phyloP scores from a whole-genome alignment of 805 yeast genomes.

The Starmerella etchellsii region DNA sequence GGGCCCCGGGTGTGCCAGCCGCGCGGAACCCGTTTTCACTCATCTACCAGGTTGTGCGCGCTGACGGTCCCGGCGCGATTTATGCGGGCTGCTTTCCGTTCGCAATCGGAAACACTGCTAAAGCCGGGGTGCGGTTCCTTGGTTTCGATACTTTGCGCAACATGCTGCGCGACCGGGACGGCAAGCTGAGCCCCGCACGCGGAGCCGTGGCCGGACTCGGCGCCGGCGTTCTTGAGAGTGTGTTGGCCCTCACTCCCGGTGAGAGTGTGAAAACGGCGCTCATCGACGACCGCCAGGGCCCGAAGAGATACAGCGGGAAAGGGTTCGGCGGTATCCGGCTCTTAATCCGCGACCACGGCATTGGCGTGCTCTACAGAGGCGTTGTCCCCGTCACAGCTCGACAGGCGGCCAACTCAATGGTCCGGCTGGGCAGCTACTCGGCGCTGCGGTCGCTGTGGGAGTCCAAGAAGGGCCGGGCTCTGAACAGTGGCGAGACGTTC shows the following conservation, averaged over 20 bases:
- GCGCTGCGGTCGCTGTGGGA: constrained; percentile 47
- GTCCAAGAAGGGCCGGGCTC: constrained; percentile 36
- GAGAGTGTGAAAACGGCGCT: constrained; percentile 93
- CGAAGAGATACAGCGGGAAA: constrained; percentile 47
- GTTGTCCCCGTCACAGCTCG: constrained; percentile 85
- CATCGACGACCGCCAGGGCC: constrained; percentile 78
- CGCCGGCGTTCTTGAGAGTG: constrained; percentile 86
- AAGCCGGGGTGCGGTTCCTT: constrained; percentile 87
- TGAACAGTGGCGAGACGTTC: constrained; percentile 69
- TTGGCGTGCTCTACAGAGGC: constrained; percentile 77
- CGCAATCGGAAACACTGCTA: constrained; percentile 89
- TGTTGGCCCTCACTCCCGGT: constrained; percentile 90
- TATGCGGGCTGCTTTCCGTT: constrained; percentile 96
- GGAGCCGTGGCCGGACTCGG: constrained; percentile 97
- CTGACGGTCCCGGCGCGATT: constrained; percentile 65
- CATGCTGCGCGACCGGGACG: constrained; percentile 64
- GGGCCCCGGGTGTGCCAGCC: not conserved
- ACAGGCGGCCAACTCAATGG: constrained; percentile 93
- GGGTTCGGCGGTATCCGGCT: constrained; percentile 48
- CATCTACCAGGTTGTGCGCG: constrained; percentile 57
- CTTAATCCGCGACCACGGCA: constrained; percentile 63
- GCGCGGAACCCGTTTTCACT: constrained; percentile 60
- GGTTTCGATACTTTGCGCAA: constrained; percentile 84
- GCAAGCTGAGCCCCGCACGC: constrained; percentile 75
- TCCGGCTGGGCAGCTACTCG: constrained; percentile 84